Conservation (phyloP, 257 asterid genomes). For the Solanum gandarillasii region DNA sequence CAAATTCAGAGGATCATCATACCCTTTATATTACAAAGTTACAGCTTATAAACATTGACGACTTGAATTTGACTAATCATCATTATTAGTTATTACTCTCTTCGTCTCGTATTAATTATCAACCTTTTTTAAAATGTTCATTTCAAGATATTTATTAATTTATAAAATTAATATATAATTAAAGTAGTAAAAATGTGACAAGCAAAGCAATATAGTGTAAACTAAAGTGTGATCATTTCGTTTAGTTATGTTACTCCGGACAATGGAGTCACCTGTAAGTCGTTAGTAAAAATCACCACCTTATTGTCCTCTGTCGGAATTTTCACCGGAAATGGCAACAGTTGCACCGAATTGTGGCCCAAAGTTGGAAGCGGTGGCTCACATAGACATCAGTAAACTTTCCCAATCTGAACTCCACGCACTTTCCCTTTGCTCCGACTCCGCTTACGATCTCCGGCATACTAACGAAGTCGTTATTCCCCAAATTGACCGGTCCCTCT, state of each 20-base stretch:
- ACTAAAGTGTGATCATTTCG: not conserved
- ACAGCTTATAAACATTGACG: not conserved
- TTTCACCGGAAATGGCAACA: constrained; percentile 26
- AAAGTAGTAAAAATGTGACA: not conserved
- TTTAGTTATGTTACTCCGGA: no score
- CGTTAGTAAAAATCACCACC: not conserved
- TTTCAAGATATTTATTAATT: not conserved
- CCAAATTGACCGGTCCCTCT: constrained; percentile 55
- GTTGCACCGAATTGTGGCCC: constrained; percentile 26
- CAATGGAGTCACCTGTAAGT: not conserved
- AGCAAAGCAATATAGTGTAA: not conserved
- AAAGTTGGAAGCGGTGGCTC: constrained; percentile 34
- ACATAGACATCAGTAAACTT: constrained; percentile 39
- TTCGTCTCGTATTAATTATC: not conserved
- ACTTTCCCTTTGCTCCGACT: constrained; percentile 54
- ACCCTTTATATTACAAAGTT: not conserved
- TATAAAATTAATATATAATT: no score
- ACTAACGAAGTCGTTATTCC: constrained; percentile 53
- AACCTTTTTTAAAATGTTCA: not conserved
- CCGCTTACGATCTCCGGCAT: constrained; percentile 34
- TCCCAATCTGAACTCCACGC: constrained; percentile 78
- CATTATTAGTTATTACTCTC: not conserved
- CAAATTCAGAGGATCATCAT: not conserved
- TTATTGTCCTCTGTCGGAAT: not conserved
- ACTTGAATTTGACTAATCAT: not conserved